These are phyloP conservation scores for Yamadazyma atmosphaerica DNA, from an alignment of 1,139 yeast species.

Conservation along the genomic window DNA sequence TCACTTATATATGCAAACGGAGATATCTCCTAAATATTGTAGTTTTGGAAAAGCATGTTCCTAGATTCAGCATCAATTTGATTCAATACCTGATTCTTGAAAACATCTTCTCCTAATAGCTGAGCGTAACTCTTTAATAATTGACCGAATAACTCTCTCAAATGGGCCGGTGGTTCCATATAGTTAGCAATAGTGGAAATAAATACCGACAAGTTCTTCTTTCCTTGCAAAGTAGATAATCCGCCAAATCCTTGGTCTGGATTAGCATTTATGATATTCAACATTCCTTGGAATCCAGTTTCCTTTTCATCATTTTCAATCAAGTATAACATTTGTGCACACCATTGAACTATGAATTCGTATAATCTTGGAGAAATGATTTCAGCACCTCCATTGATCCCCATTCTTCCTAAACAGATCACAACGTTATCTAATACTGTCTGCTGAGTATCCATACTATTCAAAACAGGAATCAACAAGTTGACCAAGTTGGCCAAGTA, in stretches of 20 bases:
- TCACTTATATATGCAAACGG: neutral
- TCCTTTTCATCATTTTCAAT: slow-evolving; percentile 82
- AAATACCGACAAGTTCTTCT: slow-evolving; percentile 53
- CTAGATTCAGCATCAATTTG: slow-evolving; percentile 35
- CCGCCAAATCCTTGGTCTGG: slow-evolving; percentile 64
- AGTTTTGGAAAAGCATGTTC: slow-evolving; percentile 21
- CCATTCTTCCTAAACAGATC: slow-evolving; percentile 91
- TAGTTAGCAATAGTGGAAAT: slow-evolving; percentile 67
- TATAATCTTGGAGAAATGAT: slow-evolving; percentile 55
- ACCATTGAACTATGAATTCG: slow-evolving; percentile 65
- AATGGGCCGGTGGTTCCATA: slow-evolving; percentile 47
- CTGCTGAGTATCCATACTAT: slow-evolving; percentile 54
- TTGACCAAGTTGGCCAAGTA: slow-evolving; percentile 59
- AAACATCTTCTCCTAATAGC: slow-evolving; percentile 46
- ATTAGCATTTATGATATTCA: slow-evolving; percentile 59
- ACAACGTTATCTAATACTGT: slow-evolving; percentile 86
- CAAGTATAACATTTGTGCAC: slow-evolving; percentile 60
- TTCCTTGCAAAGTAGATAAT: slow-evolving; percentile 44
- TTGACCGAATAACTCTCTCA: slow-evolving; percentile 45
- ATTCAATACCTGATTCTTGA: slow-evolving; percentile 31
- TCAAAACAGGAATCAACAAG: slow-evolving; percentile 64
- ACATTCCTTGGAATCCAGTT: slow-evolving; percentile 75
- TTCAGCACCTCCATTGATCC: slow-evolving; percentile 61
- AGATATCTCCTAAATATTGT: slow-evolving; percentile 24
- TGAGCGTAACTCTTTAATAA: slow-evolving; percentile 46